Conservation (phyloP, 129 eudicot genomes). For the Dittrichia graveolens region DNA sequence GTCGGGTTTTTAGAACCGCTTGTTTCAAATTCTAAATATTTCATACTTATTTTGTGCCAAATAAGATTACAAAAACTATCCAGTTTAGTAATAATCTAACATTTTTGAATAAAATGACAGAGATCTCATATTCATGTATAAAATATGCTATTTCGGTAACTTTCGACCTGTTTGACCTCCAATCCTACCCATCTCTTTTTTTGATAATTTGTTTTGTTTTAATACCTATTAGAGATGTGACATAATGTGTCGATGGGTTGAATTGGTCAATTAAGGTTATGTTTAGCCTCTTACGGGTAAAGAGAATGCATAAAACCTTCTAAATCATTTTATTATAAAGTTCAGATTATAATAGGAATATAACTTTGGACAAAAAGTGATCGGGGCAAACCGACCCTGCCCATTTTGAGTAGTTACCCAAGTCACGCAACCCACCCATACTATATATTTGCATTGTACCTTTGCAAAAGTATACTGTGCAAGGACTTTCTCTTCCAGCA, state of each 20-base stretch:
- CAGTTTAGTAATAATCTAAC: neutral
- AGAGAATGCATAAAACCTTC: neutral
- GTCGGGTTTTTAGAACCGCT: neutral
- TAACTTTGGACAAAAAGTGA: too few species aligned
- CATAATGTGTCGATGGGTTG: neutral
- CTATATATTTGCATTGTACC: slow-evolving; percentile 55
- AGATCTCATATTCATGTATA: neutral
- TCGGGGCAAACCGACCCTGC: neutral
- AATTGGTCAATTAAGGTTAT: neutral
- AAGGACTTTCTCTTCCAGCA: slow-evolving; percentile 88
- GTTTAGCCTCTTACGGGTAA: neutral
- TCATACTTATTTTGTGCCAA: neutral
- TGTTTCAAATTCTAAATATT: neutral
- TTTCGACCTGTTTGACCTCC: neutral
- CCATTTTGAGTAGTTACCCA: neutral
- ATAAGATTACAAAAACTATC: neutral
- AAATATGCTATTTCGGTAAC: too few species aligned
- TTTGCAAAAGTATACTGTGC: slow-evolving; percentile 76
- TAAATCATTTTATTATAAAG: neutral
- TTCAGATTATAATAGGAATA: neutral
- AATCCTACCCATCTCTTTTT: too few species aligned
- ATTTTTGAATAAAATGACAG: neutral
- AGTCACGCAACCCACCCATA: too few species aligned
- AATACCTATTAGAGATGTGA: neutral
- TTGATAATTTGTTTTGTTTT: neutral